Conservation (phyloP, 2,329 filamentous ascomycete species). For the Xylariaceae sp. region DNA sequence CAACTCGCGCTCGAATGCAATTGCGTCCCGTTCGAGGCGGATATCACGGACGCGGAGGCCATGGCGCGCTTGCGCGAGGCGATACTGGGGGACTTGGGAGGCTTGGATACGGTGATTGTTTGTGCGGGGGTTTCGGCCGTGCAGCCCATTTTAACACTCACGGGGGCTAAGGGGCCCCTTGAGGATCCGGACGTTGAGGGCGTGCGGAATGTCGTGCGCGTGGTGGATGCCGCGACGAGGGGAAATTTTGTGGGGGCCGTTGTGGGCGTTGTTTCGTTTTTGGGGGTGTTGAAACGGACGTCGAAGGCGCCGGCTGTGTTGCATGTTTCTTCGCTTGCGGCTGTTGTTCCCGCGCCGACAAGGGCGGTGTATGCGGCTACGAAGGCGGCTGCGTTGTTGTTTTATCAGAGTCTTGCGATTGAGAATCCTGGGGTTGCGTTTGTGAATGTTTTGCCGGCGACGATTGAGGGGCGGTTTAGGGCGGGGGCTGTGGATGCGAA, state of each 20-base stretch:
- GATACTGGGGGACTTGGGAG: slow-evolving; percentile 27
- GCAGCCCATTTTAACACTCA: slow-evolving; percentile 31
- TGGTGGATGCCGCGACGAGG: slow-evolving; percentile 25
- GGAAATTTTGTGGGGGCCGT: slow-evolving; percentile 33
- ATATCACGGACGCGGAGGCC: slow-evolving; percentile 26
- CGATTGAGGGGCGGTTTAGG: slow-evolving; percentile 34
- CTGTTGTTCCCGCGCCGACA: slow-evolving; percentile 32
- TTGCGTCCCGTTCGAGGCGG: slow-evolving; percentile 28
- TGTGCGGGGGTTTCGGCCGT: slow-evolving; percentile 34
- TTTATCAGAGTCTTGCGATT: slow-evolving; percentile 34
- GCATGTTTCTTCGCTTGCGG: slow-evolving; percentile 29
- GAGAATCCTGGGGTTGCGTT: slow-evolving; percentile 32
- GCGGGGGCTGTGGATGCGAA: slow-evolving; percentile 33
- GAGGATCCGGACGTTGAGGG: slow-evolving; percentile 19
- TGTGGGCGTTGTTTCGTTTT: slow-evolving; percentile 28
- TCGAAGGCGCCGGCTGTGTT: slow-evolving; percentile 29
- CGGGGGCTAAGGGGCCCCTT: slow-evolving; percentile 18
- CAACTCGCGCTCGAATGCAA: slow-evolving; percentile 28
- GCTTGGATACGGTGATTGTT: slow-evolving; percentile 31
- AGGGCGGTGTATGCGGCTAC: slow-evolving; percentile 33
- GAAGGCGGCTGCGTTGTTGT: slow-evolving; percentile 32
- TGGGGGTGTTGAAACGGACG: slow-evolving; percentile 31
- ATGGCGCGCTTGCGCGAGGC: slow-evolving; percentile 28
- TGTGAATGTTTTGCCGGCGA: slow-evolving; percentile 30
- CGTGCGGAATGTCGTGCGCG: slow-evolving; percentile 25